Conservation (phyloP, 2,329 filamentous ascomycete genomes). For the Aureobasidium subglaciale region DNA sequence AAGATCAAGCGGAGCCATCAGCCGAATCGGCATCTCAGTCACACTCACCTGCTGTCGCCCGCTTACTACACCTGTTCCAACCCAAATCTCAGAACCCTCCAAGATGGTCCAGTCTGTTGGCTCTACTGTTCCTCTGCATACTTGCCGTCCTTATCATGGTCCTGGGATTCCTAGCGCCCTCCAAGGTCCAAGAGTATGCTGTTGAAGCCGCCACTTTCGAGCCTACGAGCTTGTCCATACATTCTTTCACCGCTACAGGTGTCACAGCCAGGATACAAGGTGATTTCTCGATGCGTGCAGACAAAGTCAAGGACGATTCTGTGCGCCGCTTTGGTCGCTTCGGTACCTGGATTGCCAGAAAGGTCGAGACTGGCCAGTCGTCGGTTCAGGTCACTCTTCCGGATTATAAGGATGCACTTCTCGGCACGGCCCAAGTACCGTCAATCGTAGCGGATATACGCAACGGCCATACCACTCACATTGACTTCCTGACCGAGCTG, state of each 20-base stretch:
- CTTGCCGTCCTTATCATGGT: constrained; percentile 62
- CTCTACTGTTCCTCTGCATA: constrained; percentile 59
- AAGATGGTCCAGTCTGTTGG: constrained; percentile 70
- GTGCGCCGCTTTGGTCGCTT: constrained; percentile 70
- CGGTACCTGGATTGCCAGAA: constrained; percentile 70
- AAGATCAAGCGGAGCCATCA: background rate
- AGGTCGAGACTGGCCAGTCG: constrained; percentile 67
- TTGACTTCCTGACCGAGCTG: constrained; percentile 75
- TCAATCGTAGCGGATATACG: constrained; percentile 67
- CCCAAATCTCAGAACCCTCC: constrained; percentile 31
- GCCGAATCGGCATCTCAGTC: background rate
- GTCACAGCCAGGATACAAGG: constrained; percentile 75
- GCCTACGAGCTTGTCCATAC: constrained; percentile 75
- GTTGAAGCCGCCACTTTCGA: constrained; percentile 75
- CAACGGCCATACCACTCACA: constrained; percentile 66
- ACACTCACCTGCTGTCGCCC: constrained; percentile 29
- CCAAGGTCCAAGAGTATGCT: constrained; percentile 76
- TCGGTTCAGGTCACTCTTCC: constrained; percentile 72
- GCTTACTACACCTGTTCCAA: constrained; percentile 30
- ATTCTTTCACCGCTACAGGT: constrained; percentile 73
- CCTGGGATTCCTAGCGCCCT: constrained; percentile 73
- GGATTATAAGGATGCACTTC: constrained; percentile 67
- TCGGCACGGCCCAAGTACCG: constrained; percentile 72
- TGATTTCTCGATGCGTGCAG: constrained; percentile 72
- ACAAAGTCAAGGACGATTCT: constrained; percentile 61